Evolutionary conservation across 768 basidiomycete species (phyloP).

Genomic region (Xerocomellus intermedius): DNA sequence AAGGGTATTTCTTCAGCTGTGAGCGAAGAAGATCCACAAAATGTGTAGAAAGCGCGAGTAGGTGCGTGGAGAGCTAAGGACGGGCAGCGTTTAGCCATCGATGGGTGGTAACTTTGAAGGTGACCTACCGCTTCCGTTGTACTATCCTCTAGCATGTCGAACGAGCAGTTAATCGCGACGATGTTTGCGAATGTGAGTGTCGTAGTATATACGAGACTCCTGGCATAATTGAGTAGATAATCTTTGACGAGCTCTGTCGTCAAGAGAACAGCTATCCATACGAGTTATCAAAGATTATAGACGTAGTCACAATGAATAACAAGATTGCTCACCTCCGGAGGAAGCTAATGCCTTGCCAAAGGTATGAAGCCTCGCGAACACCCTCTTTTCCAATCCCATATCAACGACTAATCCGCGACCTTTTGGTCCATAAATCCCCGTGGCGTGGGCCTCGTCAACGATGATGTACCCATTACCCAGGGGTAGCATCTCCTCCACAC

Average conservation of each 20-base stretch:
- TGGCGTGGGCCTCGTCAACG: conserved; percentile 94
- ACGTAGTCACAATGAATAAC: not conserved
- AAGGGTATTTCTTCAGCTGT: conserved; percentile 29
- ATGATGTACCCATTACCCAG: conserved; percentile 66
- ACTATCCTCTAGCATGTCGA: conserved; percentile 74
- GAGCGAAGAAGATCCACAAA: conserved; percentile 34
- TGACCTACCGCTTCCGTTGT: conserved; percentile 50
- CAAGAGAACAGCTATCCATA: conserved; percentile 65
- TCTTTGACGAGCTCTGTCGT: conserved; percentile 69
- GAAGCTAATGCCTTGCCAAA: conserved; percentile 91
- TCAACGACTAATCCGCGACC: conserved; percentile 74
- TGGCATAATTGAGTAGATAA: conserved; percentile 90
- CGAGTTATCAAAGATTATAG: not conserved
- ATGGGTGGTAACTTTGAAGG: not conserved
- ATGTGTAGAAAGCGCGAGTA: conserved; percentile 25
- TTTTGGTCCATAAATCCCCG: conserved; percentile 79
- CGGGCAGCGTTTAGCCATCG: conserved; percentile 28
- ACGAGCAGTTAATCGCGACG: conserved; percentile 70
- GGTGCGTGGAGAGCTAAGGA: conserved; percentile 28
- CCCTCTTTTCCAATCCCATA: conserved; percentile 66
- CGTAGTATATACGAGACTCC: conserved; percentile 91
- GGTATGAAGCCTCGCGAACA: conserved; percentile 80
- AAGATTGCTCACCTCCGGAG: conserved; percentile 67
- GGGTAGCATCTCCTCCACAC: conserved; percentile 62
- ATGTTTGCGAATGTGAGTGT: conserved; percentile 75